A percentile compares a stretch with the other conserved stretches of the same genome.
These are phyloP conservation scores for Nannizzia gypsea DNA, from an alignment of 2,329 filamentous ascomycete genomes.

Conservation along the genomic window DNA sequence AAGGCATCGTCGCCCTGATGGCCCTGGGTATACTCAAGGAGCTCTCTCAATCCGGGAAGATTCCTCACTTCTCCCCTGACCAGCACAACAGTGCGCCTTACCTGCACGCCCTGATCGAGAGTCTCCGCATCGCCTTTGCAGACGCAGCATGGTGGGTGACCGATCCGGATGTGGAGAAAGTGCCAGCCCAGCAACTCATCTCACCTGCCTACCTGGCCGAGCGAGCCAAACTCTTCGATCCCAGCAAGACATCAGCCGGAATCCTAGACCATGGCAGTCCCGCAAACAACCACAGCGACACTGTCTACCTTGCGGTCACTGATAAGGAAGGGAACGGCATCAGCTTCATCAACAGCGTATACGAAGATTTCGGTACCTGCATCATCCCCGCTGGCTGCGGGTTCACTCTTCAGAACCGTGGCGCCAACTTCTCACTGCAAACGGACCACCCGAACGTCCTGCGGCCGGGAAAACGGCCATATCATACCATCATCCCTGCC, in stretches of 20 bases:
- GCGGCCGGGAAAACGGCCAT: conserved; percentile 73
- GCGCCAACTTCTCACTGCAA: conserved; percentile 66
- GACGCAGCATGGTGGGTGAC: conserved; percentile 85
- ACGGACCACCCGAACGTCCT: conserved; percentile 65
- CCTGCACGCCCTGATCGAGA: conserved; percentile 78
- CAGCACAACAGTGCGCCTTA: conserved; percentile 76
- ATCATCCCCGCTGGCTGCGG: conserved; percentile 80
- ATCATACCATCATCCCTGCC: conserved; percentile 95
- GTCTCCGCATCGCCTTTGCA: conserved; percentile 77
- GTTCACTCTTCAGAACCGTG: conserved; percentile 90
- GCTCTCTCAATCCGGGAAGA: conserved; percentile 62
- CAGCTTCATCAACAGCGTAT: conserved; percentile 95
- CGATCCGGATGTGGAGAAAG: conserved; percentile 60
- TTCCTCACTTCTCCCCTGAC: conserved; percentile 54
- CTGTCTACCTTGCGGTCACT: conserved; percentile 82
- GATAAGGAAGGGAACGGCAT: conserved; percentile 79
- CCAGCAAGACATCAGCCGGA: conserved; percentile 37
- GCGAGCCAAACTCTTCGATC: conserved; percentile 52
- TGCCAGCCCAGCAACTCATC: conserved; percentile 60
- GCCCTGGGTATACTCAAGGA: conserved; percentile 83
- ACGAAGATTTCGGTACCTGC: conserved; percentile 68
- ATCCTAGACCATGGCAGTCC: conserved; percentile 63
- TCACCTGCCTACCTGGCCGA: conserved; percentile 61
- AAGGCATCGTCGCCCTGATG: conserved; percentile 91
- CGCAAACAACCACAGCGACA: conserved; percentile 76